Base-by-base conservation (phyloP, 2,329 filamentous ascomycete species). In the Neocucurbitaria cava region DNA sequence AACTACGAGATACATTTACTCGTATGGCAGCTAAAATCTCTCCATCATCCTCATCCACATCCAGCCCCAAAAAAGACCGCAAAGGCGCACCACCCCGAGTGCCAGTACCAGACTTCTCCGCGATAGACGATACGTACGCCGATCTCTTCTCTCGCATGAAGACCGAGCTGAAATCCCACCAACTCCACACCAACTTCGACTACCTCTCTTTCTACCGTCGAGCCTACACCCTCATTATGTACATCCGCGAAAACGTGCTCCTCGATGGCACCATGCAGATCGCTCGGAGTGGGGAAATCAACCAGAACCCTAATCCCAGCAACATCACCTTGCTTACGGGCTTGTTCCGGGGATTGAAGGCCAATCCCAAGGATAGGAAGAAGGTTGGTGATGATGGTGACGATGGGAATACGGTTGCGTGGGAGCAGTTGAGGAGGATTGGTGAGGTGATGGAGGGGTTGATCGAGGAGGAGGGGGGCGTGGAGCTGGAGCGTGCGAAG, bases 161-260 rank as follows among this genome's bases (percentile, higher is more conserved):
- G n/a, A 33, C 40, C 9, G 41, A 50, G 28, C 52, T 66, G 26
- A 40, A 48, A 23, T 46, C 45, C 5, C 35, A 57, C 10, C 62
- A 68, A 39, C 20, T 65, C 4, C 57, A 65, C 35, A 54, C 44
- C 17, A 50, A 55, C 40, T 68, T 66, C 50, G 64, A 68, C 39
- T 64, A 65, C 35, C 60, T 64, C 8, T 44, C 52, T 11, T 58
- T 65, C 46, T 66, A 58, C 44, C 59, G 62, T 1, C 58, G 64
- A 11, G 52, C 47, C 10, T 62, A 48, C 44, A 35, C 39, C 2
- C 39, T 62, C 15, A n/a, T 64, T 9, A 26, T 39, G 1, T 42
- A 49, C 15, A 48, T 66, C 9, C 54, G 63, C 2, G 17, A 21
- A 3, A 44, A 59, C 17, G 41, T 68, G 1, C 46, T 62, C 18